These are phyloP conservation scores for Solanum chmielewskii DNA, from an alignment of 257 asterid genomes.

Conservation along the genomic window DNA sequence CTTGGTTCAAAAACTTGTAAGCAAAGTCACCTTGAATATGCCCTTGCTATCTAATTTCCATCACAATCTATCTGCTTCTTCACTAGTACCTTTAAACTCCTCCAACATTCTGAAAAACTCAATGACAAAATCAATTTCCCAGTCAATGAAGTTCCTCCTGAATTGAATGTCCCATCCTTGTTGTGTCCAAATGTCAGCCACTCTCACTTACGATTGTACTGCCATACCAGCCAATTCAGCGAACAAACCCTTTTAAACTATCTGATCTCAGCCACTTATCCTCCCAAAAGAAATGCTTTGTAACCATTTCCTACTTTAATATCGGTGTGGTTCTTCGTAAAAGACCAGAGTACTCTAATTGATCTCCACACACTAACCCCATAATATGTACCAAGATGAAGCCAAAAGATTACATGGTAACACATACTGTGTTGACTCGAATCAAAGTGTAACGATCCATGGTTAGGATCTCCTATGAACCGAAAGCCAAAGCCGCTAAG, in stretches of 20 bases:
- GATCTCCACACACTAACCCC: background rate
- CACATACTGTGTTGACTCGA: background rate
- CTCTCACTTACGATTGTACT: background rate
- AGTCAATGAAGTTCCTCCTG: background rate
- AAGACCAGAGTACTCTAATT: background rate
- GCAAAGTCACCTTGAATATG: background rate
- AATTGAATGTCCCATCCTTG: background rate
- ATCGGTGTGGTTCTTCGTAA: background rate
- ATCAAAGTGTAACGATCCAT: background rate
- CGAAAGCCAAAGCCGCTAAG: background rate
- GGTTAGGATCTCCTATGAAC: background rate
- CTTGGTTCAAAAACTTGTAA: background rate
- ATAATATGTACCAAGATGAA: background rate
- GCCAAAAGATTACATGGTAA: background rate
- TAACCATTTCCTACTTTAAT: background rate
- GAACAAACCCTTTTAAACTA: background rate
- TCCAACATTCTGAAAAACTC: background rate
- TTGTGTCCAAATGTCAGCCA: background rate
- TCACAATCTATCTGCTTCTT: background rate
- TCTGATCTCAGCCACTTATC: background rate
- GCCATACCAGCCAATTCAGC: background rate
- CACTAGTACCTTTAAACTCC: background rate
- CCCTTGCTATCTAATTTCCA: background rate
- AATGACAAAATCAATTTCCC: background rate
- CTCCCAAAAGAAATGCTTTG: background rate